These are phyloP conservation scores for Phaffia australis DNA, from an alignment of 768 basidiomycete genomes.

Conservation along the genomic window DNA sequence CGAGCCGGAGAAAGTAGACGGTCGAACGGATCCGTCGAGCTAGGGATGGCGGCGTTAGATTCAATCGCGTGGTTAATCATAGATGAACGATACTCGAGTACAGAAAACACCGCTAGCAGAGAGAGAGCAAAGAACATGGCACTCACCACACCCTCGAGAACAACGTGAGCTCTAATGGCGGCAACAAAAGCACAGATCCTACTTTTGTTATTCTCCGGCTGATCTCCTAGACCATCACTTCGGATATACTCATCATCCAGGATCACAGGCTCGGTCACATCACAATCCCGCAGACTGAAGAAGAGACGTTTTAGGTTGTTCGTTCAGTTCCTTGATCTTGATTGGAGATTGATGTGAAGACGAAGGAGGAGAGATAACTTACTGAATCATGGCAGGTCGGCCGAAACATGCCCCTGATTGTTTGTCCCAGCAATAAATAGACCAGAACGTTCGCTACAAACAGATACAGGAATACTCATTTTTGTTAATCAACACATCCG, in stretches of 20 bases:
- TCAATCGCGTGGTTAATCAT: background rate
- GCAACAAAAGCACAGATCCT: conserved; percentile 72
- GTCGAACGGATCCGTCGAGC: conserved; percentile 54
- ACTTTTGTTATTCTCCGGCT: conserved; percentile 61
- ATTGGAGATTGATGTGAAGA: background rate
- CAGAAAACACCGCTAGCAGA: background rate
- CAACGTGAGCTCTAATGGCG: conserved; percentile 66
- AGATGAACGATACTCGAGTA: background rate
- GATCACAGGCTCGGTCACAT: conserved; percentile 72
- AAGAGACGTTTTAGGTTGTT: too few relatives aligned
- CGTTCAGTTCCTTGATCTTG: too few relatives aligned
- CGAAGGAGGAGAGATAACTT: background rate
- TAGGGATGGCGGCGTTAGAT: background rate
- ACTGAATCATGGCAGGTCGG: conserved; percentile 69
- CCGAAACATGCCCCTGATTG: conserved; percentile 76
- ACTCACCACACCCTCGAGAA: conserved; percentile 50
- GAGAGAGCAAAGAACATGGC: background rate
- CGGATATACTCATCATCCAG: conserved; percentile 86
- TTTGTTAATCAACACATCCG: background rate
- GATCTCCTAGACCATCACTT: conserved; percentile 50
- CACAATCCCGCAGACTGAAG: conserved; percentile 54
- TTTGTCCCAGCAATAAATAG: conserved; percentile 93
- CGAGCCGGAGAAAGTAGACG: conserved; percentile 56
- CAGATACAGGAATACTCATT: too few relatives aligned
- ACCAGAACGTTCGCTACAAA: conserved; percentile 73